A percentile compares a stretch with the other conserved stretches of the same genome.
These are phyloP conservation scores for Malassezia japonica DNA, from an alignment of 1,284 basidiomycete genomes.

Conservation along the genomic window DNA sequence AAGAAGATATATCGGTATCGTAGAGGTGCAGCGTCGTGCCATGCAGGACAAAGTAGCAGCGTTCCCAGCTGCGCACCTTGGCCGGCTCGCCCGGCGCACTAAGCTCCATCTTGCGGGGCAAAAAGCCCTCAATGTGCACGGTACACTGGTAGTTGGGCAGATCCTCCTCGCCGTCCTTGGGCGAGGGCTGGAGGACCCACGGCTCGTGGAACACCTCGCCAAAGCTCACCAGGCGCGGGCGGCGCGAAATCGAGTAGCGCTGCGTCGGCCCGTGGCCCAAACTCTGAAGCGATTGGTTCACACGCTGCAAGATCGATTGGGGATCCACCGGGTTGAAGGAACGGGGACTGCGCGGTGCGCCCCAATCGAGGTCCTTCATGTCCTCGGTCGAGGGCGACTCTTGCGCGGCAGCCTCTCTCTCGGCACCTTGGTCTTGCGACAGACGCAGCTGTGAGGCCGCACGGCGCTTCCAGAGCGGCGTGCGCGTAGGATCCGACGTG, in stretches of 20 bases:
- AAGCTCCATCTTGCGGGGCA: conserved; percentile 95
- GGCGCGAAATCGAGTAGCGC: not conserved
- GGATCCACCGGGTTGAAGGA: not conserved
- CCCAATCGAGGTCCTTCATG: not conserved
- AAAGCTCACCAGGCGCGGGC: not conserved
- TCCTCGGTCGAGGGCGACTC: too few species aligned
- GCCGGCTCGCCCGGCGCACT: conserved; percentile 71
- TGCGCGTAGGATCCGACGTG: too few species aligned
- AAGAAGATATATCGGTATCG: conserved; percentile 53
- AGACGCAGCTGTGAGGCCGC: not conserved
- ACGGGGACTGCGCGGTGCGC: not conserved
- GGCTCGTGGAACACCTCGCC: not conserved
- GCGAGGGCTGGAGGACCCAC: not conserved
- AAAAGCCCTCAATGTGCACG: conserved; percentile 72
- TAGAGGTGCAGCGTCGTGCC: conserved; percentile 82
- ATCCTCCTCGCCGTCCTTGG: conserved; percentile 52
- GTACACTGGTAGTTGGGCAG: conserved; percentile 74
- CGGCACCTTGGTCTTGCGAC: too few species aligned
- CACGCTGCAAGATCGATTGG: not conserved
- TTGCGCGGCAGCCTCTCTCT: too few species aligned
- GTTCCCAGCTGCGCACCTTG: conserved; percentile 80
- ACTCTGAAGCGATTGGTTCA: not conserved
- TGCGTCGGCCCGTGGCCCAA: not conserved
- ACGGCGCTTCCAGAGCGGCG: conserved; percentile 10
- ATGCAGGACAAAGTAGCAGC: conserved; percentile 78